A percentile compares a stretch with the other conserved stretches of the same genome.
Conservation (phyloP, 1,284 basidiomycete genomes). For the Golubevia sp. region DNA sequence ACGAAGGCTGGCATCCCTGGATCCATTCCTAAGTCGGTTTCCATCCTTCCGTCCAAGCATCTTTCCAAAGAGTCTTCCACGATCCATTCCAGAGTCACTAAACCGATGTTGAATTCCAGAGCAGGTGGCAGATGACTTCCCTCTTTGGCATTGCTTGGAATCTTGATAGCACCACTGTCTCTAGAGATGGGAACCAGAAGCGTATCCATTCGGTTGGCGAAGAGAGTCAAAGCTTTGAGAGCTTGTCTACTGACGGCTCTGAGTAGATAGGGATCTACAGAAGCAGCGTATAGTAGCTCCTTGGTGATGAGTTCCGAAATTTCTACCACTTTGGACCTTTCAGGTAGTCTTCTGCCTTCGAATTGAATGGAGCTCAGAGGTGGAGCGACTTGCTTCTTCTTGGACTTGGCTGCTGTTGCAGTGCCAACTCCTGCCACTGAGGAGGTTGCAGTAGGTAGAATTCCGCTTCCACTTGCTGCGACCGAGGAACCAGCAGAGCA, state of each 20-base stretch:
- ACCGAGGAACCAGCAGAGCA: constrained; percentile 18
- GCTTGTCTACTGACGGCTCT: constrained; percentile 52
- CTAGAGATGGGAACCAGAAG: constrained; percentile 42
- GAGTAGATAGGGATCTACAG: constrained; percentile 50
- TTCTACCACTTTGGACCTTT: constrained; percentile 41
- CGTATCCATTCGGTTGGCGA: constrained; percentile 53
- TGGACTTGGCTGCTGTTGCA: not conserved
- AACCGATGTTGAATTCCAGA: constrained; percentile 56
- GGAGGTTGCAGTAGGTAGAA: not conserved
- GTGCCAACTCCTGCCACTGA: not conserved
- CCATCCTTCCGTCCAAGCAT: constrained; percentile 42
- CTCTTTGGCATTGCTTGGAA: constrained; percentile 42
- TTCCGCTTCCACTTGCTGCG: not conserved
- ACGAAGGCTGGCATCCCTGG: constrained; percentile 51
- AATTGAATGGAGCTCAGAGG: constrained; percentile 20
- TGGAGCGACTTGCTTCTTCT: not conserved
- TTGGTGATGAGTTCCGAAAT: constrained; percentile 44
- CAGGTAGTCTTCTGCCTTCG: constrained; percentile 43
- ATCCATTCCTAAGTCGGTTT: constrained; percentile 24
- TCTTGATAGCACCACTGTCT: constrained; percentile 31
- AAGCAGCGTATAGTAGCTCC: constrained; percentile 45
- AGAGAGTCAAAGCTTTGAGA: constrained; percentile 56
- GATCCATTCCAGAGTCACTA: constrained; percentile 54
- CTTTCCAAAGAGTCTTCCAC: constrained; percentile 57
- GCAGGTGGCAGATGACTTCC: constrained; percentile 35